These are phyloP conservation scores for Oemleria cerasiformis DNA, from an alignment of 306 rosid species.

Conservation along the genomic window DNA sequence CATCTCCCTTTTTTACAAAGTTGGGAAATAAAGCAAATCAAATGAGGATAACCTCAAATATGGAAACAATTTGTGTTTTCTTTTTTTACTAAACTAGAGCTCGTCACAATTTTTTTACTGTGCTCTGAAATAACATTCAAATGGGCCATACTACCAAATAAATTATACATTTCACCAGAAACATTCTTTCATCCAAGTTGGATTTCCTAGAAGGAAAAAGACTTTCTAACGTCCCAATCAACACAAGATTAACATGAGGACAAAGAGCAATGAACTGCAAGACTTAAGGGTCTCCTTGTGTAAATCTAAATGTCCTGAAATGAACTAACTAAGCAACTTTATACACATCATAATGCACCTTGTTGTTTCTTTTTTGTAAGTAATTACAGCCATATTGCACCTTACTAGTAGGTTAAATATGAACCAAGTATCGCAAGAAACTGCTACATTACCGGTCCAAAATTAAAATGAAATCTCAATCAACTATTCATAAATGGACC, in stretches of 20 bases:
- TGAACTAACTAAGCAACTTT: not conserved
- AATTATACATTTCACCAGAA: not conserved
- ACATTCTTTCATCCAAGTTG: not conserved
- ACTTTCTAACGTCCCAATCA: not conserved
- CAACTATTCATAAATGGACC: constrained; percentile 3
- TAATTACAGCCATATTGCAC: not conserved
- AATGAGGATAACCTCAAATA: not conserved
- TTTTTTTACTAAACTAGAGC: not conserved
- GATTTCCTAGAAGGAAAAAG: not conserved
- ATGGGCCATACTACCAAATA: not conserved
- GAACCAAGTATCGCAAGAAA: not conserved
- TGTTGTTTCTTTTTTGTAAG: not conserved
- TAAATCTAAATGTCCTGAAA: not conserved
- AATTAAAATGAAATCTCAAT: not conserved
- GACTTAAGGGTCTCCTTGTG: not conserved
- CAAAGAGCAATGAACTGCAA: not conserved
- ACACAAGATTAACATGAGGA: not conserved
- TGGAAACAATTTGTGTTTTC: not conserved
- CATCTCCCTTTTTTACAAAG: not conserved
- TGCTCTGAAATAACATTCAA: not conserved
- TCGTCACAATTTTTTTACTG: not conserved
- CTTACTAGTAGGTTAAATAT: not conserved
- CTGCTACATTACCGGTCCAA: not conserved
- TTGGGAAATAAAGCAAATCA: not conserved
- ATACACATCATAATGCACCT: not conserved